Evolutionary conservation across 78 protist genomes (phyloP).

Genomic region (Emiliania huxleyi): DNA sequence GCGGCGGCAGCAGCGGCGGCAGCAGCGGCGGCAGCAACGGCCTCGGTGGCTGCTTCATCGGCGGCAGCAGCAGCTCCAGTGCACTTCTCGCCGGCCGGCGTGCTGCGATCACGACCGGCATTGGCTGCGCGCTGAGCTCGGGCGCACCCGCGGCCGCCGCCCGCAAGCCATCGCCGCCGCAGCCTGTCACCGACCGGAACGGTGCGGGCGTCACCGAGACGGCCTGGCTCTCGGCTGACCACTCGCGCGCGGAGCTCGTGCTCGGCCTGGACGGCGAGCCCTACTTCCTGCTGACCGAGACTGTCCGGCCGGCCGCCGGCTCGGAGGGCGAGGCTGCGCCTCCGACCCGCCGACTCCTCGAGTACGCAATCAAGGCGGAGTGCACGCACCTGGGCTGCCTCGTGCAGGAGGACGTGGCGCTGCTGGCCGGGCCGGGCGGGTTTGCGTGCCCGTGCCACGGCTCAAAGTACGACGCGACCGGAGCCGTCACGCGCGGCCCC

Average conservation of each 20-base stretch:
- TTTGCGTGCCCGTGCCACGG: background rate
- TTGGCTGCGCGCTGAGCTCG: too few species aligned
- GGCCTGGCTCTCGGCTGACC: background rate
- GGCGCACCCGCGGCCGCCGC: too few species aligned
- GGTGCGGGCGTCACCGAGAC: background rate
- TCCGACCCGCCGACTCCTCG: background rate
- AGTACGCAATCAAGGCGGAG: background rate
- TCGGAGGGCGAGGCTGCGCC: background rate
- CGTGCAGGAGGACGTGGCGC: background rate
- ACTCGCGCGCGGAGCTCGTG: background rate
- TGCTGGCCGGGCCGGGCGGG: background rate
- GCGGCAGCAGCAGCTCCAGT: too few species aligned
- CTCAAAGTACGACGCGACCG: background rate
- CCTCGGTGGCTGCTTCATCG: too few species aligned
- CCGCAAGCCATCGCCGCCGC: too few species aligned
- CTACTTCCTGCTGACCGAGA: background rate
- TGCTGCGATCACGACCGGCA: too few species aligned
- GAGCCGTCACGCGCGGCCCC: background rate
- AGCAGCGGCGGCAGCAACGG: too few species aligned
- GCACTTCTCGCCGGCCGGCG: too few species aligned
- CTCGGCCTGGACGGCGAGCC: conserved; percentile 18
- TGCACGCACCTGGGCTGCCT: conserved; percentile 11
- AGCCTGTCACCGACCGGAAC: background rate
- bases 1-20: too few species aligned
- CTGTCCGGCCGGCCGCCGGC: too few species aligned